Evolutionary conservation across 306 rosid species (phyloP), one percentile per base, ranked within the genome.

Genomic region (Lithocarpus polystachyus): DNA sequence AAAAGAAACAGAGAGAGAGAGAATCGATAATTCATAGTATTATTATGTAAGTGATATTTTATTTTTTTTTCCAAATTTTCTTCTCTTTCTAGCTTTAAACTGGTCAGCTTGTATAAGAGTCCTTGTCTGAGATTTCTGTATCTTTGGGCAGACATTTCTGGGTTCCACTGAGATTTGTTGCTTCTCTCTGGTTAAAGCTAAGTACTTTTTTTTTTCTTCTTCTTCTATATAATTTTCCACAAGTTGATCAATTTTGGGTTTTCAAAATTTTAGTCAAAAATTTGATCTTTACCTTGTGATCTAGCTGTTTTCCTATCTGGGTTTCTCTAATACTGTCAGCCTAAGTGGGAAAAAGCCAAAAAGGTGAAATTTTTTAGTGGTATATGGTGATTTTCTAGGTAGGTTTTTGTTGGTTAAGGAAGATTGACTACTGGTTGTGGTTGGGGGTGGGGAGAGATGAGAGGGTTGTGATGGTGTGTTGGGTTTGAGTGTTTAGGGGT

Each of bases 121-220:
- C 83, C 88, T 79, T 78, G 64, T 86, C 79, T 80, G 82, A 84
- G 92, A 90, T 90, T 86, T 85, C 92, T 84, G 85, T 62, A 73
- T 85, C 84, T 86, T 77, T 77, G 89, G 68, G 85, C 86, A 80
- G 88, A 92, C 88, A 82, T 86, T 94, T 85, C 87, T 90, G 79
- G 86, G 78, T 69, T 90, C 82, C 86, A 80, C 82, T 84, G 84
- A 76, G 78, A 56, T 82, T 79, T 75, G 77, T 77, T 56, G 53
- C 62, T 81, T 81, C 77, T 65, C 67, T 78, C 65, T 40, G 81
- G 56, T 53, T 48, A 52, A 72, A 74, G 80, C 83, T 84, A 82
- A 13, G 53, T 48, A 13, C 53, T 48, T 3, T 43, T 45, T 11
- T 48, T 48, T 2, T 48, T 48, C 15, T 48, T 12, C 80, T 54